Evolutionary conservation across 495 filamentous ascomycete genomes (phyloP).

Genomic region (Penicillium paradoxum): DNA sequence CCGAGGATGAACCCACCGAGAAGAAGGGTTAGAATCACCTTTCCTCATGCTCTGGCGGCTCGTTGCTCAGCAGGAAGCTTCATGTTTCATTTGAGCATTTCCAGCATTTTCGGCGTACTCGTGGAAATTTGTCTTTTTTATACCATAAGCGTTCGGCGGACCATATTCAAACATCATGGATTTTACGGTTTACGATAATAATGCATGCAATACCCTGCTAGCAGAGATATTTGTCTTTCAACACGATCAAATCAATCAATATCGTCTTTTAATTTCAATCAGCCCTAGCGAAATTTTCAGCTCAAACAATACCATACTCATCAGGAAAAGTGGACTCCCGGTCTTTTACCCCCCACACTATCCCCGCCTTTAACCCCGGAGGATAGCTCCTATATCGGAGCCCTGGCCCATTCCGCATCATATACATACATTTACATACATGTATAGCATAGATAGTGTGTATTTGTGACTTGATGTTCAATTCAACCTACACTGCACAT

Average conservation of each 20-base stretch:
- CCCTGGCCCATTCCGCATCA: not conserved
- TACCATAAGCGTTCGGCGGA: not conserved
- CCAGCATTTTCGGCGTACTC: constrained; percentile 5
- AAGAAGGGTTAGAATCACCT: not conserved
- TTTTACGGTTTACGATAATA: not conserved
- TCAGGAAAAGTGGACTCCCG: too few relatives aligned
- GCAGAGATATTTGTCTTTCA: not conserved
- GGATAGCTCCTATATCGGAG: not conserved
- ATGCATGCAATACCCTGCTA: not conserved
- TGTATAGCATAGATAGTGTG: too few relatives aligned
- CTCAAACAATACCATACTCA: not conserved
- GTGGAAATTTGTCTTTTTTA: not conserved
- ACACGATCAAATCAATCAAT: not conserved
- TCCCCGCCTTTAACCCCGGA: not conserved
- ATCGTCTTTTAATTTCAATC: not conserved
- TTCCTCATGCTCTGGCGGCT: too few relatives aligned
- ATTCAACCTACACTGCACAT: too few relatives aligned
- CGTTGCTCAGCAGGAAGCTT: not conserved
- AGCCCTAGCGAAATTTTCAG: too few relatives aligned
- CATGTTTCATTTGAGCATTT: not conserved
- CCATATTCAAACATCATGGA: not conserved
- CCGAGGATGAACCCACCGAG: not conserved
- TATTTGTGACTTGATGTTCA: too few relatives aligned
- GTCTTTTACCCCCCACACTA: not conserved
- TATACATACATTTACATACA: too few relatives aligned